Base-by-base conservation (phyloP, 2,329 filamentous ascomycete species). In the Fusarium subglutinans region DNA sequence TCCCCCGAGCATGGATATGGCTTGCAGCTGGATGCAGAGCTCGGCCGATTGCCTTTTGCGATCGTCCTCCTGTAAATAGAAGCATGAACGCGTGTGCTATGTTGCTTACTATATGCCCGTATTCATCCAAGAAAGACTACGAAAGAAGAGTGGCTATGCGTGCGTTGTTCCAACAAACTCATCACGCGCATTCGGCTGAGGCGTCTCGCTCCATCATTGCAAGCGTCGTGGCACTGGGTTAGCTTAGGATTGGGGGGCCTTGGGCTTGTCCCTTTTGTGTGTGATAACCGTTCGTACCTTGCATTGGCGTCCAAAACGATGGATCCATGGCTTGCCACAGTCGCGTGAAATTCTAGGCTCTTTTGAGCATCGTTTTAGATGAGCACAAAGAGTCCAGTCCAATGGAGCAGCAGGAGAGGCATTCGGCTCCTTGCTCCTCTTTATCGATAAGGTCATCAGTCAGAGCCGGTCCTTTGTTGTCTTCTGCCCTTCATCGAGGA, bases 271-370 rank as follows among this genome's bases (percentile, higher is more conserved):
- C 66, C 35, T 62, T 69, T 63, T 63, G 38, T 58, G 55, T 73
- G 72, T 75, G 72, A 75, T 66, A 70, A 56, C 50, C 54, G 63
- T 58, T 51, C 72, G 72, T 75, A 73, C 72, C 72, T 75, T 75
- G 72, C 72, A 75, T 75, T 75, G 72, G 72, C 62, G 72, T 63
- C 30, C 35, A 44, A 48, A 55, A 26, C 28, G 35, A 37, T 65
- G 60, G 48, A 55, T 54, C 43, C 43, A 51, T 51, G 20, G 43
- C 54, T 69, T 57, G 68, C 69, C 72, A 73, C 69, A 48, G 44
- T 73, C 48, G 69, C 59, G 41, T 73, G 59, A 24, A 40, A n/a
- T 58, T 55, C 59, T 70, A 75, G 37, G 41, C 68, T 57, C 56
- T 45, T 75, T 75, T 45, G 59, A 75, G 72, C 53, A 48, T 28